Evolutionary conservation across 2,329 filamentous ascomycete species (phyloP), one percentile per base, ranked within the genome.

Genomic region (Dothistroma septosporum): DNA sequence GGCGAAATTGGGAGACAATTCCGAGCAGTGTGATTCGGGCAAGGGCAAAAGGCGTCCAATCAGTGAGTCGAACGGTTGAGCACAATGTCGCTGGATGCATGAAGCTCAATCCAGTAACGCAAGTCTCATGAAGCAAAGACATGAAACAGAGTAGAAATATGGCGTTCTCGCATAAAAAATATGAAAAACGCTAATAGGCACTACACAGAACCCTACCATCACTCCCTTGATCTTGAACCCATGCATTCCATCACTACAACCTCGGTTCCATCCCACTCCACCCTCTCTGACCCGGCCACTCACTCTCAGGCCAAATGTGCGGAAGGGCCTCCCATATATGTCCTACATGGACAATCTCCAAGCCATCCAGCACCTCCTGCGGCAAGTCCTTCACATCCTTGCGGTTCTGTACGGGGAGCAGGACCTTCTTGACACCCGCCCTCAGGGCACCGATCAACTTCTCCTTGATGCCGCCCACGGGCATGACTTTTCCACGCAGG

Each of bases 391-490:
- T 90, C 61, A 90, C 88, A 73, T 99, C 94, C 78, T 97, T 97
- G 65, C 87, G 84, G 75, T 99, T 99, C 68, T 90, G 88, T 33
- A 88, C 84, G 2, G 94, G 94, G 8, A 99, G 80, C 62, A 99
- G 76, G 8, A 99, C 93, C 33, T 91, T 93, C 82, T 96, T 96
- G 63, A 99, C 93, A 31, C 94, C 94, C 1, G 94, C 94, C 58
- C 93, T 85, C 72, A 95, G 81, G 9, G 94, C 94, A 22, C 94
- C 94, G 72, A 99, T 97, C 57, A 97, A 82, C 77, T 99, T 99
- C 84, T 99, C 93, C 78, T 97, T 97, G 79, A 99, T 97, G 19
- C 94, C 94, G 57, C 94, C 94, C 37, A 99, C 94, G 28, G 93
- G 91, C 77, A 94, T 91, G 59, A 99, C 89, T 66, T 92, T 87